Percentiles rank a stretch among this genome's conserved stretches.
These are phyloP conservation scores for Melanomma pulvis-pyrius DNA, from an alignment of 495 filamentous ascomycete species.

Conservation along the genomic window DNA sequence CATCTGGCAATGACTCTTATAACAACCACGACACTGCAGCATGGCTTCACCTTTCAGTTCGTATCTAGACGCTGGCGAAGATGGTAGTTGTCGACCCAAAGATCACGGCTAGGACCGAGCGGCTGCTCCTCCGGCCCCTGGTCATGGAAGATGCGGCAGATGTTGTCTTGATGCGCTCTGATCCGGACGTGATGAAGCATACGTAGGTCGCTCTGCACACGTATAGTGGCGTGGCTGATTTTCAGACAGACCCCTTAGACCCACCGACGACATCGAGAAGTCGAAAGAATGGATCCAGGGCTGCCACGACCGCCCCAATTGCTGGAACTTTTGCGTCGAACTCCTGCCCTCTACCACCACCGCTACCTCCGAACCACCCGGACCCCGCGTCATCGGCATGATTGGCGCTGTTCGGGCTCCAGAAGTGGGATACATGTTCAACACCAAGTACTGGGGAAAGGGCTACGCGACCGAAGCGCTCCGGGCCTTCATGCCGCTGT, in stretches of 20 bases:
- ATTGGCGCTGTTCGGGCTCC: slow-evolving; percentile 36
- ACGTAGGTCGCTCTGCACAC: slow-evolving; percentile 13
- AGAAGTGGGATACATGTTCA: slow-evolving; percentile 40
- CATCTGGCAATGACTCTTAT: slow-evolving; percentile 14
- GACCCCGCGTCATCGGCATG: slow-evolving; percentile 35
- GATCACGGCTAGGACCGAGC: slow-evolving; percentile 20
- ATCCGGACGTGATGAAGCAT: slow-evolving; percentile 31
- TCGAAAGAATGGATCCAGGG: slow-evolving; percentile 32
- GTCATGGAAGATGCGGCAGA: slow-evolving; percentile 31
- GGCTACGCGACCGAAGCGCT: slow-evolving; percentile 39
- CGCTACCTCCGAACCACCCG: background rate
- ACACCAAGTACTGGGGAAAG: slow-evolving; percentile 34
- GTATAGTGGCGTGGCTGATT: background rate
- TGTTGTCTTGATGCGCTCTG: slow-evolving; percentile 22
- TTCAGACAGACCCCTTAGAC: slow-evolving; percentile 1
- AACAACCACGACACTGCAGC: background rate
- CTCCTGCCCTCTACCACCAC: slow-evolving; percentile 28
- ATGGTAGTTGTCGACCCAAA: slow-evolving; percentile 36
- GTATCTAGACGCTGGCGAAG: background rate
- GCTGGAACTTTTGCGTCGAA: slow-evolving; percentile 39
- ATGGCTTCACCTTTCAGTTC: background rate
- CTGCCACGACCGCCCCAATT: slow-evolving; percentile 24
- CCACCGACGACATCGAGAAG: slow-evolving; percentile 20
- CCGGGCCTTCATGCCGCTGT: slow-evolving; percentile 35
- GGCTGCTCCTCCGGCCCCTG: slow-evolving; percentile 34